Conservation (phyloP, 2,329 filamentous ascomycete genomes). For the Epichloe sylvatica region DNA sequence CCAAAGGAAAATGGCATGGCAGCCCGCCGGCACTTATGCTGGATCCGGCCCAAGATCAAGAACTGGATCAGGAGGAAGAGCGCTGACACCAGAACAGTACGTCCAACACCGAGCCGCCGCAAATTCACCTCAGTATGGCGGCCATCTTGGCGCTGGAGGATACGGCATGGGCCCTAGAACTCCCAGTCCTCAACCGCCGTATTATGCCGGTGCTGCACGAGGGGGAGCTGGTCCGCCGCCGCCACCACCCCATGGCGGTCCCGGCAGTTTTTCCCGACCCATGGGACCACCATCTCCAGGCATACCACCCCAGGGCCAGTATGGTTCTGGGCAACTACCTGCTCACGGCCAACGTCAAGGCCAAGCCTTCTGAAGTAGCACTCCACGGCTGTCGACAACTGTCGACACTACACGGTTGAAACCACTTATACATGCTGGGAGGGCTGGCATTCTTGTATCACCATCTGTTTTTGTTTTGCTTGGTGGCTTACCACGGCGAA, state of each 20-base stretch:
- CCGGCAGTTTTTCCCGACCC: conserved; percentile 20
- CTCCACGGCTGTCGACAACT: not conserved
- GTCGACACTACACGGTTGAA: not conserved
- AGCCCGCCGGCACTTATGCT: conserved; percentile 48
- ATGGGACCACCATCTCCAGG: conserved; percentile 16
- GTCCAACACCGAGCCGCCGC: conserved; percentile 60
- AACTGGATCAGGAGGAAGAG: conserved; percentile 18
- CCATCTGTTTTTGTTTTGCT: not conserved
- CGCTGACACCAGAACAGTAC: conserved; percentile 65
- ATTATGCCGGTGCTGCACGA: conserved; percentile 14
- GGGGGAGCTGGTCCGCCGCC: conserved; percentile 8
- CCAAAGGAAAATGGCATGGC: conserved; percentile 62
- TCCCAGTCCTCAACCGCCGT: conserved; percentile 16
- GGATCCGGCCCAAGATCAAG: conserved; percentile 22
- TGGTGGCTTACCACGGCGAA: not conserved
- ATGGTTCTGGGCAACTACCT: conserved; percentile 9
- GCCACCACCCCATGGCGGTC: conserved; percentile 11
- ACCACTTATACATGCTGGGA: not conserved
- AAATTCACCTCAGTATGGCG: conserved; percentile 40
- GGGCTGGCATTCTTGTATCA: not conserved
- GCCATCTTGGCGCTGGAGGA: conserved; percentile 41
- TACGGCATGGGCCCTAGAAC: conserved; percentile 12
- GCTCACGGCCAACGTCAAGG: conserved; percentile 22
- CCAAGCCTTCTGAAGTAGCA: conserved; percentile 20
- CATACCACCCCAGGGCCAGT: conserved; percentile 19